Evolutionary conservation across 2,329 filamentous ascomycete species (phyloP), one percentile per base, ranked within the genome.

Genomic region (Hypoxylon rubiginosum): DNA sequence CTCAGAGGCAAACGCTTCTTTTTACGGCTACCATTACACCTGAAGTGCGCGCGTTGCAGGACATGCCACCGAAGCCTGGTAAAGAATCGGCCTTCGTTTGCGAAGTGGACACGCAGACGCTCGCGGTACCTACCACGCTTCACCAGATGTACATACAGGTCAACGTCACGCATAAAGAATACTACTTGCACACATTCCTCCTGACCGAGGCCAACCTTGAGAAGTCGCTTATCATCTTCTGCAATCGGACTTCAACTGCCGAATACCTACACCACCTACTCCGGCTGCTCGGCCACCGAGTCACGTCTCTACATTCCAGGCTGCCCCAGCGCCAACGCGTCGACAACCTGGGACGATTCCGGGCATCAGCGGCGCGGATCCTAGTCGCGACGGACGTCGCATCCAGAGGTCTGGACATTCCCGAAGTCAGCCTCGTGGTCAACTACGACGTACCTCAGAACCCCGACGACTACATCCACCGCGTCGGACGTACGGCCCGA

Each of bases 401-500:
- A 0, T 92, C 94, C 19, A 88, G 96, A 78, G 96, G 96, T 85
- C 87, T 99, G 3, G 96, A 99, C 81, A 97, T 99, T 67, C 95
- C 95, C 1, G 92, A 94, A 71, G 95, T 98, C 6, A 91, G 88
- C 58, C 81, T 98, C 15, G 96, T 99, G 2, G 83, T 99, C 76
- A 98, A 99, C 80, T 99, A 94, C 80, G 96, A 99, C 77, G 89
- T 99, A 0, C 96, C 96, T 0, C 90, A 95, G n/a, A 93, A 97
- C 76, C 93, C 95, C 2, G 94, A 97, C 78, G 95, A 97, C 80
- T 99, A 99, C 79, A 96, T 99, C 71, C 96, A 99, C 82, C 90
- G 96, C 11, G 95, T 97, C 54, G 96, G 96, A 78, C 91, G 96
- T 80, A 99, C 96, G 11, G 96, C 96, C 3, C 90, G 96, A 86